Evolutionary conservation across 2,329 filamentous ascomycete species (phyloP), one percentile per base, ranked within the genome.

Genomic region (Cladosporium sphaerospermum): DNA sequence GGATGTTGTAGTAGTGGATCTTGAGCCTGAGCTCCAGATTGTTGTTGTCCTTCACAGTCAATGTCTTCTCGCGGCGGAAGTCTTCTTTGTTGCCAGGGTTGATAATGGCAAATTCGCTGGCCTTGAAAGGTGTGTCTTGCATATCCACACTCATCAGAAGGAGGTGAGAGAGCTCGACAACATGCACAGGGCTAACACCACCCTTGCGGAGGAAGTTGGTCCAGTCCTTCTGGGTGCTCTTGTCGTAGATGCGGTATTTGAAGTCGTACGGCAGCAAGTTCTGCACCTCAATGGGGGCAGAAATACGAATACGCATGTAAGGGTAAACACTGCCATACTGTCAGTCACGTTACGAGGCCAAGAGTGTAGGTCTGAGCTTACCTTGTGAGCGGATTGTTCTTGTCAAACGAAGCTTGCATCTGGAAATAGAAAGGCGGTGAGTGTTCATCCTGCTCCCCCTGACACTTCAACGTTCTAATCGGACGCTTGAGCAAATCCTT

Each of bases 161-260:
- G 8, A 99, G 77, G 70, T 97, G 95, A 0, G 92, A 96, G 16
- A 99, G 77, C 71, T 99, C 92, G 14, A 97, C 92, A 9, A 97
- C 91, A 67, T 99, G 93, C 0, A 99, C 91, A 0, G 95, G 95
- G 67, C 93, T 99, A 53, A 97, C 86, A 11, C 95, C 95, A 23
- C 95, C 93, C 70, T 96, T 97, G 54, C 93, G 84, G 44, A 99
- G 75, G 73, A 99, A 99, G 69, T 99, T 99, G 4, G 89, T 95
- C 93, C 93, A 99, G 68, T 99, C 93, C 68, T 95, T 96, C 76
- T 92, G 95, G 0, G 91, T 96, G 69, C 96, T 95, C 74, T 95
- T 96, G 75, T 99, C 93, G 66, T 97, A 99, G 52, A 99, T 97
- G 52, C 92, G 84, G 69, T 99, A 99, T 71, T 99, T 97, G 82